Evolutionary conservation across 805 yeast genomes (phyloP).

Genomic region (Vanderwaltozyma verrucispora): DNA sequence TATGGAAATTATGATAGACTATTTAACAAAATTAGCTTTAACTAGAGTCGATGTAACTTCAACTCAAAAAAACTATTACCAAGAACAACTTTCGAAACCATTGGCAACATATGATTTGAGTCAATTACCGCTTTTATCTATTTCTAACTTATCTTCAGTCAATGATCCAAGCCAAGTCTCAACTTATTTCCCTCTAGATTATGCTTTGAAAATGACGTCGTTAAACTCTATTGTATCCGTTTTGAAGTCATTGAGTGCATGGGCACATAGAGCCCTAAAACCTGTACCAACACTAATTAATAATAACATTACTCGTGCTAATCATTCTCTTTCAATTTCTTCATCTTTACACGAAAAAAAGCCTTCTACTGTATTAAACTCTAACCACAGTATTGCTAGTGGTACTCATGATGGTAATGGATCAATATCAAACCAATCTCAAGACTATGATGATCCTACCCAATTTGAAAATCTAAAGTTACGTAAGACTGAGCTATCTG

Average conservation of each 20-base stretch:
- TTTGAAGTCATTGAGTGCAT: slow-evolving; percentile 66
- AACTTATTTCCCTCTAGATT: slow-evolving; percentile 57
- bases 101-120: slow-evolving; percentile 65
- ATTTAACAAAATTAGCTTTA: slow-evolving; percentile 56
- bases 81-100: slow-evolving; percentile 42
- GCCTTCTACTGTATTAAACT: slow-evolving; percentile 4
- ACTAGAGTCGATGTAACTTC: slow-evolving; percentile 63
- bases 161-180: slow-evolving; percentile 10
- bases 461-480: slow-evolving; percentile 81
- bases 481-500: slow-evolving; percentile 70
- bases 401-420: slow-evolving; percentile 11
- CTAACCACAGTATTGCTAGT: slow-evolving; percentile 5
- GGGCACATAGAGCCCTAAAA: slow-evolving; percentile 66
- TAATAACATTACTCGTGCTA: slow-evolving; percentile 1
- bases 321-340: slow-evolving; percentile 8
- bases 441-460: slow-evolving; percentile 56
- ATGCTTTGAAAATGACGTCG: slow-evolving; percentile 73
- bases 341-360: slow-evolving; percentile 11
- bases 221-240: slow-evolving; percentile 74
- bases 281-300: slow-evolving; percentile 10
- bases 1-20: slow-evolving; percentile 73
- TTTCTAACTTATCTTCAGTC: slow-evolving; percentile 43
- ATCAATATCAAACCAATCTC: slow-evolving; percentile 9
- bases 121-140: slow-evolving; percentile 67
- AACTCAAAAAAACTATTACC: slow-evolving; percentile 49